phyloP scores from a whole-genome alignment of 305 asterid genomes.

The Petunia hybrid region DNA sequence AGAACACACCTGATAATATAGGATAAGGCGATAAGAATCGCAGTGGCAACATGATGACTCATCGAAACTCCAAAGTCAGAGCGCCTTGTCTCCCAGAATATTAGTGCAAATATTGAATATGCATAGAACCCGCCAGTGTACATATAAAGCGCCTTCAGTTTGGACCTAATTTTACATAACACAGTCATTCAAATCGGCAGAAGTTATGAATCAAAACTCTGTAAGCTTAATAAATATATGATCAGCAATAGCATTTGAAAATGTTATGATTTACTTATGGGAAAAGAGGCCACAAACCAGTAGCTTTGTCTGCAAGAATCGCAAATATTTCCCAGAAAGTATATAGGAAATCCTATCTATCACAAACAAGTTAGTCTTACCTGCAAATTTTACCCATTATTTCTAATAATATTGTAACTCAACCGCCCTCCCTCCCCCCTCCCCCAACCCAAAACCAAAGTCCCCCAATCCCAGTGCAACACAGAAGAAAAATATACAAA shows the following conservation, averaged over 20 bases:
- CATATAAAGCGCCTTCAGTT: slow-evolving; percentile 84
- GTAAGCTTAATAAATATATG: not conserved
- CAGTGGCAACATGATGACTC: slow-evolving; percentile 88
- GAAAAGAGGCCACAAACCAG: not conserved
- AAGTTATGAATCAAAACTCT: slow-evolving; percentile 8
- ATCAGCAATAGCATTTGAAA: slow-evolving; percentile 24
- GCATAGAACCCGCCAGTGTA: slow-evolving; percentile 87
- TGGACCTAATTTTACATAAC: slow-evolving; percentile 62
- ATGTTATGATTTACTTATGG: slow-evolving; percentile 21
- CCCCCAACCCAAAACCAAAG: not conserved
- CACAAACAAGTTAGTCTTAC: not conserved
- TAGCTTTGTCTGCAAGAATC: slow-evolving; percentile 8
- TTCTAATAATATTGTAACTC: not conserved
- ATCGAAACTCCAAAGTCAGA: slow-evolving; percentile 95
- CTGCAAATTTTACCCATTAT: slow-evolving; percentile 7
- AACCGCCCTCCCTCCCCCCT: slow-evolving; percentile 17
- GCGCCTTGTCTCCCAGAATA: slow-evolving; percentile 95
- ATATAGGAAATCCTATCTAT: not conserved
- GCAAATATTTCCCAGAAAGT: not conserved
- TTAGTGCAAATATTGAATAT: slow-evolving; percentile 86
- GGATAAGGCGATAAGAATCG: slow-evolving; percentile 72
- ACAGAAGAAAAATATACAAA: not conserved
- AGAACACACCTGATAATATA: slow-evolving; percentile 73
- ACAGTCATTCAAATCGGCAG: slow-evolving; percentile 32
- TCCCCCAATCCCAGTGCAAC: not conserved